Conservation (phyloP, 2,329 filamentous ascomycete genomes). For the Didymella arachidicola region DNA sequence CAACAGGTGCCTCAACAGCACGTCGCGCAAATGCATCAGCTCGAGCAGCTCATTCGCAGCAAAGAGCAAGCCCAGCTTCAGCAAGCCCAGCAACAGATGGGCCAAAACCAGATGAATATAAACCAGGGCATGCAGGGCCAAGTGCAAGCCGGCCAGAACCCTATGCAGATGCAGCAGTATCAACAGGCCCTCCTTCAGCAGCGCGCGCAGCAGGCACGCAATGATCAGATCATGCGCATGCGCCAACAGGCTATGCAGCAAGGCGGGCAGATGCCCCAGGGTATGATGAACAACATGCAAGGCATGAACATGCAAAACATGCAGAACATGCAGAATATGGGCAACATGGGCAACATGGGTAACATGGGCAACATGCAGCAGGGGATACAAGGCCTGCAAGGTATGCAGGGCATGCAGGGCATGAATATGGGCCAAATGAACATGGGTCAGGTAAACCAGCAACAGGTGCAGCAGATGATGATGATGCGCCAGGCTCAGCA, state of each 20-base stretch:
- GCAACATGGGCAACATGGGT: slow-evolving; percentile 20
- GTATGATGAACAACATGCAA: slow-evolving; percentile 43
- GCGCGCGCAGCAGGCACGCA: slow-evolving; percentile 43
- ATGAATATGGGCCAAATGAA: slow-evolving; percentile 32
- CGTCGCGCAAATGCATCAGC: slow-evolving; percentile 38
- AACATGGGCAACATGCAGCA: slow-evolving; percentile 22
- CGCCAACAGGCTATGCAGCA: slow-evolving; percentile 45
- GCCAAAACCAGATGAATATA: slow-evolving; percentile 33
- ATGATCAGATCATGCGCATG: slow-evolving; percentile 46
- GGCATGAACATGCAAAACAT: slow-evolving; percentile 24
- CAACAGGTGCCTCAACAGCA: slow-evolving; percentile 38
- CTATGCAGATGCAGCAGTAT: slow-evolving; percentile 46
- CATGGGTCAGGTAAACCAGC: slow-evolving; percentile 40
- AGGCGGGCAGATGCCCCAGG: slow-evolving; percentile 37
- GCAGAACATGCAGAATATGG: slow-evolving; percentile 31
- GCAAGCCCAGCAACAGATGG: slow-evolving; percentile 27
- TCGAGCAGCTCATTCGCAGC: slow-evolving; percentile 39
- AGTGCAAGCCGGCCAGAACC: slow-evolving; percentile 33
- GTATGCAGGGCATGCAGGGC: slow-evolving; percentile 33
- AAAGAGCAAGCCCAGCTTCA: slow-evolving; percentile 28
- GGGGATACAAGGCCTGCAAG: slow-evolving; percentile 27
- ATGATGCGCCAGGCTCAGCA: slow-evolving; percentile 46
- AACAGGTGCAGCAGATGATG: slow-evolving; percentile 47
- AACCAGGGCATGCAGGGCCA: slow-evolving; percentile 37
- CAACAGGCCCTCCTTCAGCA: slow-evolving; percentile 47